Evolutionary conservation across 106 monocot genomes (phyloP).

Genomic region (Dactylorhiza incarnata): DNA sequence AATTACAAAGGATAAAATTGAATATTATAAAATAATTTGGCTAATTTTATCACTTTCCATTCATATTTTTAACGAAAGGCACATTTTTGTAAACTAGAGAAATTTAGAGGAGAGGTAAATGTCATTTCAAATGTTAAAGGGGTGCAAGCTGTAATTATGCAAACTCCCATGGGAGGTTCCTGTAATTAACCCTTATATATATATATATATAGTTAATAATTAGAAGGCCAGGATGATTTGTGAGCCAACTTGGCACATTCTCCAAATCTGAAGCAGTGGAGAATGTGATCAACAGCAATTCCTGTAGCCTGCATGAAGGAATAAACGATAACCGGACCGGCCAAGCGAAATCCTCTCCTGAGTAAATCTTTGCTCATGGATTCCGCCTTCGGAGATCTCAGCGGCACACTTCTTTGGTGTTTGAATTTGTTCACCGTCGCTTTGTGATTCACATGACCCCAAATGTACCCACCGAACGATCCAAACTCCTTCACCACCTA

Average conservation of each 20-base stretch:
- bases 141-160: too few species aligned
- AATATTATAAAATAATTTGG: too few species aligned
- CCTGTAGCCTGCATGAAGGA: constrained; percentile 94
- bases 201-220: too few species aligned
- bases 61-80: too few species aligned
- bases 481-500: constrained; percentile 82
- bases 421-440: constrained; percentile 50
- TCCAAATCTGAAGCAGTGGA: constrained; percentile 51
- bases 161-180: too few species aligned
- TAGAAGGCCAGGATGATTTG: too few species aligned
- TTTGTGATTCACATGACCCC: constrained; percentile 75
- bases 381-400: constrained; percentile 72
- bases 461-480: constrained; percentile 77
- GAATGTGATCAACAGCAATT: constrained; percentile 71
- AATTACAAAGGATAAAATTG: too few species aligned
- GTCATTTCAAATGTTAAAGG: too few species aligned
- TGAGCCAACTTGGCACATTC: constrained; percentile 52
- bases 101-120: too few species aligned
- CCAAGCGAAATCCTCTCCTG: constrained; percentile 67
- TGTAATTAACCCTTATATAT: too few species aligned
- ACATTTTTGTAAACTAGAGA: too few species aligned
- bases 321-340: constrained; percentile 71
- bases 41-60: too few species aligned
- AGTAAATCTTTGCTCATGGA: constrained; percentile 82
- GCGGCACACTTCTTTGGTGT: constrained; percentile 40